Evolutionary conservation across 371 early-diverging fungal genomes (phyloP).

Genomic region (Nematocida minor): DNA sequence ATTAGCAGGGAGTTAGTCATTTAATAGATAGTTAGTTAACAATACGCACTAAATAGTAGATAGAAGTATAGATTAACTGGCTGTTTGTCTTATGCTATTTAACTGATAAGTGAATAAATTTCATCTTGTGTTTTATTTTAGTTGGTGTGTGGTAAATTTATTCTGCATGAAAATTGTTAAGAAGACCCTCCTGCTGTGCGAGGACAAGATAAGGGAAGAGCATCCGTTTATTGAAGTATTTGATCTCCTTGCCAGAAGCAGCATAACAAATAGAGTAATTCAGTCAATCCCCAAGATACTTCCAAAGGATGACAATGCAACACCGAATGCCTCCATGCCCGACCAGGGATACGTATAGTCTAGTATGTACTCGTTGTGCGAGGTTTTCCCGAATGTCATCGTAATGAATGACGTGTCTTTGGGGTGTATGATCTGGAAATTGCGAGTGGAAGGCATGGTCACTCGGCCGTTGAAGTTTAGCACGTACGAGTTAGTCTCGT

Average conservation of each 20-base stretch:
- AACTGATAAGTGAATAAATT: not conserved
- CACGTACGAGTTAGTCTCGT: conserved; percentile 81
- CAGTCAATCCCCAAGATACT: conserved; percentile 55
- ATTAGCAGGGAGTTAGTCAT: no score
- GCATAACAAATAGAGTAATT: not conserved
- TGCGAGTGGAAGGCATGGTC: conserved; percentile 83
- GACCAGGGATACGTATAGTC: conserved; percentile 87
- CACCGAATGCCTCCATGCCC: conserved; percentile 79
- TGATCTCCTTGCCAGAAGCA: not conserved
- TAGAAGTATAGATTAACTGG: no score
- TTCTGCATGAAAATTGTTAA: not conserved
- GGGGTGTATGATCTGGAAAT: conserved; percentile 79
- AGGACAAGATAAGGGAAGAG: not conserved
- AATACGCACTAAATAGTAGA: no score
- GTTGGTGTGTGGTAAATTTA: not conserved
- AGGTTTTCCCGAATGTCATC: conserved; percentile 82
- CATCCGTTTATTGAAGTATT: conserved; percentile 24
- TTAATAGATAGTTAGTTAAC: no score
- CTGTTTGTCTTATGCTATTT: no score
- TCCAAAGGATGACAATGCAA: conserved; percentile 75
- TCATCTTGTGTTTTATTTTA: not conserved
- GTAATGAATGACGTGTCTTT: conserved; percentile 70
- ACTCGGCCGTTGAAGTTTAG: conserved; percentile 87
- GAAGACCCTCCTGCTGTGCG: not conserved
- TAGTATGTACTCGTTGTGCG: conserved; percentile 74